Evolutionary conservation across 2,329 filamentous ascomycete genomes (phyloP).

Genomic region (Colletotrichum higginsianum): DNA sequence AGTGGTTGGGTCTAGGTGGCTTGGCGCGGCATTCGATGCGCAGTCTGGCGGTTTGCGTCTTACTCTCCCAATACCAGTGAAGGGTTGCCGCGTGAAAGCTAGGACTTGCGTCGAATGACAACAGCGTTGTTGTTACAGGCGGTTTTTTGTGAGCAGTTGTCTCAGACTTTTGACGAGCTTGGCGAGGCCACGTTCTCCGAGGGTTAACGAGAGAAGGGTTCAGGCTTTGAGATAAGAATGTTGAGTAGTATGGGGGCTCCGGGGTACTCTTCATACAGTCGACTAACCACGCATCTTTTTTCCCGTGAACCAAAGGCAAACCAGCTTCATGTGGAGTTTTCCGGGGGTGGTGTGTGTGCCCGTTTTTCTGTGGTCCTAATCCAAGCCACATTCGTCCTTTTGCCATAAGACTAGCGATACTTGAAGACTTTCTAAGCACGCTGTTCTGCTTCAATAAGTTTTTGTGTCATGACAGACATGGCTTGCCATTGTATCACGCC

Average conservation of each 20-base stretch:
- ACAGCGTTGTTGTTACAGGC: neutral
- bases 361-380: no score
- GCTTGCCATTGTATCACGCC: no score
- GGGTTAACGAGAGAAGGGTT: neutral
- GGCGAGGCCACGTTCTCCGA: neutral
- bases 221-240: neutral
- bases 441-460: no score
- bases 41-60: neutral
- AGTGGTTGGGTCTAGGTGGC: neutral
- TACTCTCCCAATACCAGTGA: neutral
- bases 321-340: no score
- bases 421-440: no score
- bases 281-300: no score
- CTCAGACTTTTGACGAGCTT: neutral
- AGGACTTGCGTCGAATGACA: neutral
- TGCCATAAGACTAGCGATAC: no score
- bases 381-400: no score
- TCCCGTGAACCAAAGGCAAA: no score
- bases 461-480: no score
- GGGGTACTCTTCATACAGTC: no score
- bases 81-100: neutral
- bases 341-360: no score
- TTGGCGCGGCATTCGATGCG: slow-evolving; percentile 8
- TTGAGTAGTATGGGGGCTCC: neutral
- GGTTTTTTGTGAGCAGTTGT: neutral